Percentiles rank a stretch among this genome's conserved stretches.
These are phyloP conservation scores for Aspergillus novofumigatus DNA, from an alignment of 2,329 filamentous ascomycete genomes.

Conservation along the genomic window DNA sequence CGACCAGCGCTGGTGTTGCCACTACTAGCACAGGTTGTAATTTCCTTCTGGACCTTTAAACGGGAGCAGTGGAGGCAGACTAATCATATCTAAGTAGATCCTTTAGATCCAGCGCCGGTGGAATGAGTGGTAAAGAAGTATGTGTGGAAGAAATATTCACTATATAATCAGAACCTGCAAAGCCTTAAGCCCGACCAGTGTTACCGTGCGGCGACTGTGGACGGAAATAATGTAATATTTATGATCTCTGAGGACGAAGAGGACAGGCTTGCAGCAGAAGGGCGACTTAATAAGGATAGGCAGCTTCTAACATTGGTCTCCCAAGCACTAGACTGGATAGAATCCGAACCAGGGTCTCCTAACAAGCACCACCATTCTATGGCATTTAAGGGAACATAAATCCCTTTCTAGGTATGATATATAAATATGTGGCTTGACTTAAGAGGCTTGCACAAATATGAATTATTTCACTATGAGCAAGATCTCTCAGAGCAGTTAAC, in stretches of 20 bases:
- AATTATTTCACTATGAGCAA: too few species aligned
- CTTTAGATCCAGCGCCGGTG: constrained; percentile 8
- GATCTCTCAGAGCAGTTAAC: too few species aligned
- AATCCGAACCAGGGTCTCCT: background rate
- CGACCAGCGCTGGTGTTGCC: background rate
- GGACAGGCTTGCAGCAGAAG: constrained; percentile 2
- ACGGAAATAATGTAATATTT: constrained; percentile 5
- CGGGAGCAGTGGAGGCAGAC: constrained; percentile 9
- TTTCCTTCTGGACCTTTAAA: constrained; percentile 11
- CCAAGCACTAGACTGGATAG: background rate
- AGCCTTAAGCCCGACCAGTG: constrained; percentile 7
- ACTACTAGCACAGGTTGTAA: constrained; percentile 4
- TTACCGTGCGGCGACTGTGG: constrained; percentile 6
- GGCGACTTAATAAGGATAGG: constrained; percentile 4
- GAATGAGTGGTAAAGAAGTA: constrained; percentile 12
- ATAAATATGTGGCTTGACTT: too few species aligned
- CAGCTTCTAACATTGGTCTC: constrained; percentile 6
- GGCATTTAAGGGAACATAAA: too few species aligned
- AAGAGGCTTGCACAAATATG: too few species aligned
- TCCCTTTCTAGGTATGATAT: too few species aligned
- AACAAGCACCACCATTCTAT: background rate
- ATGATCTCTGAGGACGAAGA: constrained; percentile 5
- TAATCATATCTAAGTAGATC: constrained; percentile 9
- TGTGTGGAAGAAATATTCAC: constrained; percentile 11
- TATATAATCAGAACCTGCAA: constrained; percentile 10